Evolutionary conservation across 2,329 filamentous ascomycete species (phyloP).

Genomic region (Ophiocordyceps camponoti-leonardi): DNA sequence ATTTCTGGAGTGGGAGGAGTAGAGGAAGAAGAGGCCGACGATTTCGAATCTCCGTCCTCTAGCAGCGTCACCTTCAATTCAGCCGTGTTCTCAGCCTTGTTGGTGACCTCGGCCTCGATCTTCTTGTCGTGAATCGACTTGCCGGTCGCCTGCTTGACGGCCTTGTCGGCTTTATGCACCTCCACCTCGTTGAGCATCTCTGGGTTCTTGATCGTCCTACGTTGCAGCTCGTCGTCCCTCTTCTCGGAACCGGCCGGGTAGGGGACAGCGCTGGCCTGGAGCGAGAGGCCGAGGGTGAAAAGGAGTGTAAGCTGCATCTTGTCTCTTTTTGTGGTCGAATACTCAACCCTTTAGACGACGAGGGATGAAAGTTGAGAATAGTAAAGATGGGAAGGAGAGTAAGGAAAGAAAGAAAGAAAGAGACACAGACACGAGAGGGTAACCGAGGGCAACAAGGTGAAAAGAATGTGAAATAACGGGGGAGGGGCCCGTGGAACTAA

Average conservation of each 20-base stretch:
- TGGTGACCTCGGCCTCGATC: not conserved
- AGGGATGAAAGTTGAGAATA: not conserved
- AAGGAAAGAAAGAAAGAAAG: not conserved
- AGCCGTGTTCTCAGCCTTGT: too few species aligned
- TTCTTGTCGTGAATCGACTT: not conserved
- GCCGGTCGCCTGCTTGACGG: not conserved
- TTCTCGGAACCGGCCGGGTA: not conserved
- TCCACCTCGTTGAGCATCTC: not conserved
- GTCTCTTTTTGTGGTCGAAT: too few species aligned
- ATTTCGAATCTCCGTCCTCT: too few species aligned
- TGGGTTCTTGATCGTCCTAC: too few species aligned
- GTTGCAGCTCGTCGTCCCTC: too few species aligned
- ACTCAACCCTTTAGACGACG: constrained; percentile 2
- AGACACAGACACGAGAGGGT: too few species aligned
- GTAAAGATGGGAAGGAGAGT: not conserved
- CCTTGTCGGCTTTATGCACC: not conserved
- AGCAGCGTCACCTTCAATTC: too few species aligned
- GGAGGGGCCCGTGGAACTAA: too few species aligned
- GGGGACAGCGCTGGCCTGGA: not conserved
- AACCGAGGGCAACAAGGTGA: too few species aligned
- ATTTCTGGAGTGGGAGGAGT: too few species aligned
- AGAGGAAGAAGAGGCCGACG: too few species aligned
- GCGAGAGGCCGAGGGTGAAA: not conserved
- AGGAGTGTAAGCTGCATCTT: not conserved
- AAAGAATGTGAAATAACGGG: too few species aligned